Percentiles rank a stretch among this genome's conserved stretches.
These are phyloP conservation scores for Colletotrichum caudatum DNA, from an alignment of 2,329 filamentous ascomycete species.

Conservation along the genomic window DNA sequence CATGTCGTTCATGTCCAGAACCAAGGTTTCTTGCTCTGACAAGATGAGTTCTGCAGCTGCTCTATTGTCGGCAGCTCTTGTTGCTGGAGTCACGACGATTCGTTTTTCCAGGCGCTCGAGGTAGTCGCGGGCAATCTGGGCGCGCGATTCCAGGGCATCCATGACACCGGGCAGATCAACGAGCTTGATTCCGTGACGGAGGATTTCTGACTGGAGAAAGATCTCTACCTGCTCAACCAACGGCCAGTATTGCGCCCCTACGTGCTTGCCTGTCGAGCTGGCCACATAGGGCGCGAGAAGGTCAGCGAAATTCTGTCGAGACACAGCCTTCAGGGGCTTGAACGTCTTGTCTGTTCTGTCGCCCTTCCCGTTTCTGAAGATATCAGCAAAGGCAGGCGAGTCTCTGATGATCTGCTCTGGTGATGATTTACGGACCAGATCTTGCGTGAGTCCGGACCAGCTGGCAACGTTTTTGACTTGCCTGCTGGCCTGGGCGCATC, in stretches of 20 bases:
- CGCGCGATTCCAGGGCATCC: slow-evolving; percentile 39
- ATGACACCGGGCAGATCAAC: slow-evolving; percentile 42
- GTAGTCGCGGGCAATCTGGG: slow-evolving; percentile 29
- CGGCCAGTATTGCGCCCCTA: slow-evolving; percentile 29
- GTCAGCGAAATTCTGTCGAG: slow-evolving; percentile 1
- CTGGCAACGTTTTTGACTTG: slow-evolving; percentile 21
- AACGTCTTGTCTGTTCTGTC: not conserved
- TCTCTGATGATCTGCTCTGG: slow-evolving; percentile 13
- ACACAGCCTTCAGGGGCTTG: not conserved
- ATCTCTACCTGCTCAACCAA: slow-evolving; percentile 41
- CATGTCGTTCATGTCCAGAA: slow-evolving; percentile 39
- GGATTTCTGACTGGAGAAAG: slow-evolving; percentile 29
- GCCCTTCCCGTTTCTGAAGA: not conserved
- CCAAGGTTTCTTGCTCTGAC: slow-evolving; percentile 26
- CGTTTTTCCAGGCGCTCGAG: slow-evolving; percentile 29
- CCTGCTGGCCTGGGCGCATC: slow-evolving; percentile 8
- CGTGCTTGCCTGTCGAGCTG: not conserved
- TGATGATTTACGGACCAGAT: not conserved
- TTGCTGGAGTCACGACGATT: slow-evolving; percentile 37
- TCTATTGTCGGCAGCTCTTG: slow-evolving; percentile 41
- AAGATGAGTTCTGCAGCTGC: slow-evolving; percentile 40
- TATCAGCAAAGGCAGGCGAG: not conserved
- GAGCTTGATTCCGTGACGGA: slow-evolving; percentile 39
- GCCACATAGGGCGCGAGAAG: slow-evolving; percentile 37
- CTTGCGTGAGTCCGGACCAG: slow-evolving; percentile 35